A percentile compares a stretch with the other conserved stretches of the same genome.
Evolutionary conservation across 805 yeast species (phyloP).

Genomic region (Lipomyces kockii): DNA sequence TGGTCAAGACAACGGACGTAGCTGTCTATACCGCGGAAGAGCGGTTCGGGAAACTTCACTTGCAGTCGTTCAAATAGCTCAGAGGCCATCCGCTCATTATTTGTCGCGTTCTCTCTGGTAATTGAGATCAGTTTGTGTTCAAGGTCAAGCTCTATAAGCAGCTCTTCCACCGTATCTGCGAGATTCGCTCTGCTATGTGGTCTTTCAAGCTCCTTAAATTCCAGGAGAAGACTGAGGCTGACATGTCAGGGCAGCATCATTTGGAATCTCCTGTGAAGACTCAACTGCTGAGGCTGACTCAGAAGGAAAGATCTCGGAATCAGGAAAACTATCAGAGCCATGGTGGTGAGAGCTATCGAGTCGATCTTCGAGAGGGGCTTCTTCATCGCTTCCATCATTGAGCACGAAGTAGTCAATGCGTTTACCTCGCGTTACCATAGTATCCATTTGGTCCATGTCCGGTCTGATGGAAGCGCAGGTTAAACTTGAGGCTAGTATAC

Average conservation of each 20-base stretch:
- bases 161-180: too few relatives aligned
- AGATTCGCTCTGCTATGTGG: too few relatives aligned
- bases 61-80: too few relatives aligned
- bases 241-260: background rate
- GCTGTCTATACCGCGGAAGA: too few relatives aligned
- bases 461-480: background rate
- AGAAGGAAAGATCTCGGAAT: conserved; percentile 3
- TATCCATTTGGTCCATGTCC: conserved; percentile 2
- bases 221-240: conserved; percentile 5
- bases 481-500: background rate
- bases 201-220: too few relatives aligned
- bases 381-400: conserved; percentile 2
- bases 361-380: conserved; percentile 7
- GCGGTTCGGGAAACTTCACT: too few relatives aligned
- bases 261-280: conserved; percentile 3
- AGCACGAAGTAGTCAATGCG: conserved; percentile 1
- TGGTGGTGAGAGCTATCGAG: background rate
- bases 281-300: conserved; percentile 8
- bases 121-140: too few relatives aligned
- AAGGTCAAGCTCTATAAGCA: too few relatives aligned
- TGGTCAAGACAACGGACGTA: too few relatives aligned
- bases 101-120: too few relatives aligned
- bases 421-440: conserved; percentile 4
- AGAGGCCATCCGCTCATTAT: too few relatives aligned
- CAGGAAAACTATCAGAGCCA: background rate